Base-by-base conservation (phyloP, 2,329 filamentous ascomycete genomes). In the Fusarium sp. region DNA sequence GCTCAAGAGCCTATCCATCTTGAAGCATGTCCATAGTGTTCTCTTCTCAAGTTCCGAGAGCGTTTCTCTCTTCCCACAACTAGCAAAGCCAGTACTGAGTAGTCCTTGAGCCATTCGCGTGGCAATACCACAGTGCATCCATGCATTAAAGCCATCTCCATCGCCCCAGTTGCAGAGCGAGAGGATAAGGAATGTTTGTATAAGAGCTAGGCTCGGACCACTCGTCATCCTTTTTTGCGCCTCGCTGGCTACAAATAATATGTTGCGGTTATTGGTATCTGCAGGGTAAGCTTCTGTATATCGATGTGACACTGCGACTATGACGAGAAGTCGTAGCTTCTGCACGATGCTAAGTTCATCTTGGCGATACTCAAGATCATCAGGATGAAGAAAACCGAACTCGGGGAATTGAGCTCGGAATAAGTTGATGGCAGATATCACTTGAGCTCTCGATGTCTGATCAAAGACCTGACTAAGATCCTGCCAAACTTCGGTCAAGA, bases 51-150 rank as follows among this genome's bases (percentile, higher is more conserved):
- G 48, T 3, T 76, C 75, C 0, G 75, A 73, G 0, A 76, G 58
- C 0, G 70, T 65, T 2, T 60, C 64, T 8, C 45, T 58, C 7
- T 65, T 76, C 1, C 57, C 61, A 13, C 69, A 70, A 3, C 59
- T 64, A 3, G 71, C 63, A 5, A 75, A 69, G 0, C 74, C 71
- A 1, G 71, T 70, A 12, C 75, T 74, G 2, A 76, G 56, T 1
- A 76, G 18, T 0, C 75, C 75, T 17, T 76, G 75, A 2, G 73
- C 75, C 75, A 76, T 76, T 18, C 75, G 46, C 0, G 71, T 70
- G 2, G 75, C 75, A 23, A 76, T 74, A 0, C 75, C 75, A 0
- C 67, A 73, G 3, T 76, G 75, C 75, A 76, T 76, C 75, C 75
- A 76, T 1, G 75, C 75, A 20, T 64, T 76, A 33, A 76, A 76